Evolutionary conservation across 2,329 filamentous ascomycete species (phyloP).

Genomic region (Venturiaceae sp.): DNA sequence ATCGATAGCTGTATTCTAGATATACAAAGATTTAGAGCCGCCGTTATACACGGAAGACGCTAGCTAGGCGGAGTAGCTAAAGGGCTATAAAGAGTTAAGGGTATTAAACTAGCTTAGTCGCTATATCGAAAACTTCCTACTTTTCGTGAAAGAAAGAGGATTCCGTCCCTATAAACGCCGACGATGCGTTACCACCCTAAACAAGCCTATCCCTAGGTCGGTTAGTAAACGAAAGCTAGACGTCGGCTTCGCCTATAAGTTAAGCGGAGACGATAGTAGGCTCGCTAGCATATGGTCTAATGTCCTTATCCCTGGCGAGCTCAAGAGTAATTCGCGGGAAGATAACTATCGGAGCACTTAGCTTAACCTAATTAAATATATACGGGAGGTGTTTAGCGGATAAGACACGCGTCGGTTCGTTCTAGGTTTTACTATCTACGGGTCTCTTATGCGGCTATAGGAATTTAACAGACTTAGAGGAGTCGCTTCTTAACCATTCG

Average conservation of each 20-base stretch:
- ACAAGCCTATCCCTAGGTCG: too few species aligned
- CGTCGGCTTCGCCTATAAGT: too few species aligned
- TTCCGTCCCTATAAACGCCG: too few species aligned
- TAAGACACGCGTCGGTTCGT: slow-evolving; percentile 10
- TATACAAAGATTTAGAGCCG: slow-evolving; percentile 15
- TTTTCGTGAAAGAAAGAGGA: too few species aligned
- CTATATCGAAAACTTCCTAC: too few species aligned
- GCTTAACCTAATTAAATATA: neutral
- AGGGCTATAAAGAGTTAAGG: too few species aligned
- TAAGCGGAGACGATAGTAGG: slow-evolving; percentile 13
- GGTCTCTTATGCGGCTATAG: too few species aligned
- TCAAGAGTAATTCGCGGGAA: neutral
- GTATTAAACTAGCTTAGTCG: too few species aligned
- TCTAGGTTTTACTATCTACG: slow-evolving; percentile 9
- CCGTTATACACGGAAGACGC: slow-evolving; percentile 15
- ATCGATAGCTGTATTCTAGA: slow-evolving; percentile 16
- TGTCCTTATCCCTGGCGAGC: neutral
- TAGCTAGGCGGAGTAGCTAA: slow-evolving; percentile 20
- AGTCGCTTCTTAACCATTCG: too few species aligned
- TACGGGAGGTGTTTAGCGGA: neutral
- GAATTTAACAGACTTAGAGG: too few species aligned
- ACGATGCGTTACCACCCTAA: too few species aligned
- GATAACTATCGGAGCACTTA: neutral
- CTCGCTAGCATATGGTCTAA: neutral
- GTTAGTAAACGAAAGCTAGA: too few species aligned